Percentiles rank a stretch among this genome's conserved stretches.
Conservation (phyloP, 495 filamentous ascomycete species). For the Neurospora sp. region DNA sequence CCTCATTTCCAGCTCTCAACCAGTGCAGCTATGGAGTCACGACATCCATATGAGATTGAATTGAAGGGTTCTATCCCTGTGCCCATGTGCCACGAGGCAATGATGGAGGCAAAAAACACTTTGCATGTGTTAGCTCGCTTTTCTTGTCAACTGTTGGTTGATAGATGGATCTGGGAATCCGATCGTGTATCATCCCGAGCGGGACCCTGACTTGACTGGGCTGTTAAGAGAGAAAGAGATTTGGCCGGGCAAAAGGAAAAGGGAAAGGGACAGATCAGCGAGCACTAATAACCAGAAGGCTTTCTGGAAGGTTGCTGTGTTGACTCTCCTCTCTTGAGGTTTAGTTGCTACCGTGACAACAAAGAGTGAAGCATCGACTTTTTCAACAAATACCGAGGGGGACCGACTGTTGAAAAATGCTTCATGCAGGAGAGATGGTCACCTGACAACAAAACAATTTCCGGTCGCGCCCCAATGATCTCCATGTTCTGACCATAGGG, state of each 20-base stretch:
- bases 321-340: neutral
- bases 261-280: too few relatives aligned
- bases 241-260: neutral
- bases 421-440: neutral
- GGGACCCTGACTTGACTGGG: neutral
- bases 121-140: neutral
- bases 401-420: neutral
- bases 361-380: neutral
- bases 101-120: neutral
- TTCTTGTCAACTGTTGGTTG: neutral
- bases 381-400: neutral
- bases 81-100: neutral
- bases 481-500: neutral
- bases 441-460: neutral
- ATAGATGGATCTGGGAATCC: neutral
- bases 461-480: neutral
- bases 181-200: neutral
- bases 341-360: neutral
- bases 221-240: neutral
- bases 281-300: neutral
- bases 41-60: neutral
- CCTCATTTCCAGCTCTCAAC: neutral
- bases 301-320: neutral
- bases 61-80: neutral
- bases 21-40: neutral